Evolutionary conservation across 352 stramenopile genomes (phyloP), one percentile per base, ranked within the genome.

Genomic region (Globisporangium barbulae): DNA sequence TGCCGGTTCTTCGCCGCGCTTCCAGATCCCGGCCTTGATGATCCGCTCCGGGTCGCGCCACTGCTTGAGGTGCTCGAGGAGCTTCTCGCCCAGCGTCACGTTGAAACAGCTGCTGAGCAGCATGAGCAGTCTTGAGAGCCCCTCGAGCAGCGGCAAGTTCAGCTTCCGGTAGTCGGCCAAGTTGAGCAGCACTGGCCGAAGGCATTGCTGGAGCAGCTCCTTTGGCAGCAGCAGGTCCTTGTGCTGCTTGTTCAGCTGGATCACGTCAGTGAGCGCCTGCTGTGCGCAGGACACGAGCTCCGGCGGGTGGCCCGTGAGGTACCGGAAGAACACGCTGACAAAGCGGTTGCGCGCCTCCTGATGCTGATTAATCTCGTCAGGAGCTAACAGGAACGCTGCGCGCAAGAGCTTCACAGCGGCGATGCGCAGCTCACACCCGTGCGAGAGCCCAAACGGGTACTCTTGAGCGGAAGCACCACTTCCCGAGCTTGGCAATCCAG

Each of bases 31-130:
- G 44, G 91, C 90, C 75, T 97, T 96, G 33, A 95, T 85, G 47
- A 97, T 97, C 37, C 89, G 86, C 41, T 96, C 89, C 0, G 91
- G 90, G 59, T 97, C 89, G 21, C 85, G 79, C 90, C 90, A 98
- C 67, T 98, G 93, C 68, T 98, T 95, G 15, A 99, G 69, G 67
- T 98, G 96, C 63, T 99, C 96, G 1, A 99, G 71, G 33, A 99
- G 69, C 69, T 99, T 99, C 66, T 99, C 96, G 6, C 96, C 97
- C 0, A 99, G 76, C 13, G 95, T 98, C 39, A 98, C 96, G 59
- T 99, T 99, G 65, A 99, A 99, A 79, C 96, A 99, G 47, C 87
- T 98, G 61, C 91, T 98, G 1, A 99, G 75, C 0, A 99, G 75
- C 5, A 88, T 95, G 6, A 99, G 72, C 37, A 99, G 74, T 31